These are phyloP conservation scores for Lasiosphaeria miniovina DNA, from an alignment of 495 filamentous ascomycete genomes.

Conservation along the genomic window DNA sequence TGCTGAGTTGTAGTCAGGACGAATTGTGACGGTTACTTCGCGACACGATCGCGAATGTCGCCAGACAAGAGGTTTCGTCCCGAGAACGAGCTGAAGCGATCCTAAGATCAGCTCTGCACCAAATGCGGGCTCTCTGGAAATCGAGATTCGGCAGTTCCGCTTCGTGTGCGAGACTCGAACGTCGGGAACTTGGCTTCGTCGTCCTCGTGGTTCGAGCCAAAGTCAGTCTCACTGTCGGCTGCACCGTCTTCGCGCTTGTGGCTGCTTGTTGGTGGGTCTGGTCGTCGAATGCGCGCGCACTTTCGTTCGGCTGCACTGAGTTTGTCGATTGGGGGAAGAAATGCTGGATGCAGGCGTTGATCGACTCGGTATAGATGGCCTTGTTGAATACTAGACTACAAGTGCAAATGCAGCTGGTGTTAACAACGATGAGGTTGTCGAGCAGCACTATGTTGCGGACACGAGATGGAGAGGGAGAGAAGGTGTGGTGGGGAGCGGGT, in stretches of 20 bases:
- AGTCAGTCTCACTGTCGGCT: constrained; percentile 7
- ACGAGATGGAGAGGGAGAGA: constrained; percentile 18
- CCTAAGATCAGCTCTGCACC: constrained; percentile 34
- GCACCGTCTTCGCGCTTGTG: not conserved
- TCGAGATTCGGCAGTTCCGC: constrained; percentile 3
- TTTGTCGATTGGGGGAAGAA: not conserved
- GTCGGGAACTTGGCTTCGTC: not conserved
- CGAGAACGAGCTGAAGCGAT: constrained; percentile 22
- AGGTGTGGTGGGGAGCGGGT: constrained; percentile 34
- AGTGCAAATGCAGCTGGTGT: not conserved
- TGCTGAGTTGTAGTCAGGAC: constrained; percentile 14
- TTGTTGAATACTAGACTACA: constrained; percentile 1
- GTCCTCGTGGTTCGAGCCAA: constrained; percentile 9
- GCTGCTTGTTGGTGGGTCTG: not conserved
- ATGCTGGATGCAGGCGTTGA: constrained; percentile 1
- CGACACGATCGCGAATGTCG: constrained; percentile 25
- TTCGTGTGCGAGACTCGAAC: constrained; percentile 6
- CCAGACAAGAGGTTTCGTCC: constrained; percentile 1
- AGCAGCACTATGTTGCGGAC: constrained; percentile 18
- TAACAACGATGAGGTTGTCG: constrained; percentile 7
- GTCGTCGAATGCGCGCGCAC: not conserved
- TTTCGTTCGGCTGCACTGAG: not conserved
- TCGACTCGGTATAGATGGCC: constrained; percentile 2
- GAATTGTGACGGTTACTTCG: constrained; percentile 19
- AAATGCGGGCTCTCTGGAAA: constrained; percentile 11